These are phyloP conservation scores for Colletotrichum eleusines DNA, from an alignment of 2,329 filamentous ascomycete genomes.

Conservation along the genomic window DNA sequence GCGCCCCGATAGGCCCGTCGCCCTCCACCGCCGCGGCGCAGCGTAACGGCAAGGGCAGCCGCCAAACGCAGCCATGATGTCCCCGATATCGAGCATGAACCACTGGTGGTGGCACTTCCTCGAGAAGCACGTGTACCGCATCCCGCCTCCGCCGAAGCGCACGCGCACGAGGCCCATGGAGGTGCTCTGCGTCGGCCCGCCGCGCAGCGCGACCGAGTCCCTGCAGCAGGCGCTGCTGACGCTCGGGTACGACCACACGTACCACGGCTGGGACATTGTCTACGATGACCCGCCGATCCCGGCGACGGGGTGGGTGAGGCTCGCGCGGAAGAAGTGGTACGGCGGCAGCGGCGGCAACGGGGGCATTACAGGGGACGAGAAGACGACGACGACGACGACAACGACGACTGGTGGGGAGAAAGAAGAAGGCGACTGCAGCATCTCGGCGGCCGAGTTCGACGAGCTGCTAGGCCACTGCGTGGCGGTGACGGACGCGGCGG, in stretches of 20 bases:
- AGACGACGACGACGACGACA: no score
- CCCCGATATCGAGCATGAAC: slow-evolving; percentile 33
- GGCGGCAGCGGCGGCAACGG: neutral
- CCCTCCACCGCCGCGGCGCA: no score
- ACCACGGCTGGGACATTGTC: slow-evolving; percentile 52
- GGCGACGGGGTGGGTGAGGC: slow-evolving; percentile 44
- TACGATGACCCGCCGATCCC: slow-evolving; percentile 46
- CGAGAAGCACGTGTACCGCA: slow-evolving; percentile 41
- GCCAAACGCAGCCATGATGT: slow-evolving; percentile 15
- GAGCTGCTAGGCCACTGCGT: slow-evolving; percentile 46
- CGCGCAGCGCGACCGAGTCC: slow-evolving; percentile 52
- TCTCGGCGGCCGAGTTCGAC: slow-evolving; percentile 46
- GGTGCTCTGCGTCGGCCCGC: slow-evolving; percentile 51
- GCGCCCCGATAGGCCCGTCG: no score
- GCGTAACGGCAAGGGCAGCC: no score
- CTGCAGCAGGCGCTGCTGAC: slow-evolving; percentile 49
- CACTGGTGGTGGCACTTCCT: slow-evolving; percentile 38
- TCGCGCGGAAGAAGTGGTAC: slow-evolving; percentile 48
- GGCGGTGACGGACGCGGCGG: slow-evolving; percentile 58
- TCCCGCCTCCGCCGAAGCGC: slow-evolving; percentile 44
- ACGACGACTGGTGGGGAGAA: no score
- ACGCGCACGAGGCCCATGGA: slow-evolving; percentile 51
- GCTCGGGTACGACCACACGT: slow-evolving; percentile 51
- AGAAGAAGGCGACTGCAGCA: slow-evolving; percentile 24
- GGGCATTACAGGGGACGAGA: no score